These are phyloP conservation scores for Penicillium bovifimosum DNA, from an alignment of 495 filamentous ascomycete genomes.

Conservation along the genomic window DNA sequence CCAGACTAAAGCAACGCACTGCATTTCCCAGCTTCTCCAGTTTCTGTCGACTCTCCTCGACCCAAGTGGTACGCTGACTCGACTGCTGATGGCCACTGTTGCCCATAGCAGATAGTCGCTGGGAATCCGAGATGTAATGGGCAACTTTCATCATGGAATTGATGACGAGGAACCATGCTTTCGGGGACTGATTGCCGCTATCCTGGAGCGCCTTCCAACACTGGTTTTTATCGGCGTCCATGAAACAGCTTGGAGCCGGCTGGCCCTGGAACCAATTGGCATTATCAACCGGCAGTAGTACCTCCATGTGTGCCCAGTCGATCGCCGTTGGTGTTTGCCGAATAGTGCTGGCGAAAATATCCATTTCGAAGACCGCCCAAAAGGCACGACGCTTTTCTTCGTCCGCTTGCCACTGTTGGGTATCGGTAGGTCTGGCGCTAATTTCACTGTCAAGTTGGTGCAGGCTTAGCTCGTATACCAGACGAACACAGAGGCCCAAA, in stretches of 20 bases:
- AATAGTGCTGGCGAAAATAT: not conserved
- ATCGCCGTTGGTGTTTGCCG: not conserved
- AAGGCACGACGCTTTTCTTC: not conserved
- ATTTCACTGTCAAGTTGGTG: not conserved
- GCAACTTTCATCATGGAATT: slow-evolving; percentile 13
- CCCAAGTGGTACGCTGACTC: not conserved
- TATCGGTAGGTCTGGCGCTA: not conserved
- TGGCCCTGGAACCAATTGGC: slow-evolving; percentile 24
- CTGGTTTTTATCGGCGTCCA: slow-evolving; percentile 17
- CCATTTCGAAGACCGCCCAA: not conserved
- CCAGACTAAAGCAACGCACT: slow-evolving; percentile 9
- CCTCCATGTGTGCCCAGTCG: not conserved
- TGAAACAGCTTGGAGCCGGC: slow-evolving; percentile 22
- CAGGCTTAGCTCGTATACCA: not conserved
- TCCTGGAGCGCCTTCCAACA: slow-evolving; percentile 27
- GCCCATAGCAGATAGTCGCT: not conserved
- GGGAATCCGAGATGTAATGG: not conserved
- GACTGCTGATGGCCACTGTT: not conserved
- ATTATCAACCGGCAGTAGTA: slow-evolving; percentile 8
- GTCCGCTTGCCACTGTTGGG: not conserved
- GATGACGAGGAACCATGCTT: slow-evolving; percentile 35
- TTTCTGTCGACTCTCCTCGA: not conserved
- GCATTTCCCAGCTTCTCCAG: slow-evolving; percentile 9
- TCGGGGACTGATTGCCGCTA: slow-evolving; percentile 26
- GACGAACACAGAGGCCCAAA: not conserved